These are phyloP conservation scores for Starmera stellimalicola DNA, from an alignment of 1,139 yeast genomes.

Conservation along the genomic window DNA sequence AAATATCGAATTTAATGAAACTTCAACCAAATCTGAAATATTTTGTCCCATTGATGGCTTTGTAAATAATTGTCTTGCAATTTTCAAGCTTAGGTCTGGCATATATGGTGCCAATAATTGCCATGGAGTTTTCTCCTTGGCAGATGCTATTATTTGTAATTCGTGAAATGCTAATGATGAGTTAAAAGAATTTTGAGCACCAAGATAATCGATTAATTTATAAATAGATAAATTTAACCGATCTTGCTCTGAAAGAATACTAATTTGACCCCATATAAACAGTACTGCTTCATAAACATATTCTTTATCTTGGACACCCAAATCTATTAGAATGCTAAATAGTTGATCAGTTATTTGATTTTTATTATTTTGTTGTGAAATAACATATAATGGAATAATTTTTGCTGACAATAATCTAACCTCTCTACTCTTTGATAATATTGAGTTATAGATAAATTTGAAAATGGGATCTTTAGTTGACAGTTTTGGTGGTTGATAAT, in stretches of 20 bases:
- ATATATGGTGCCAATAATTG: slow-evolving; percentile 72
- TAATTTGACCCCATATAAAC: slow-evolving; percentile 51
- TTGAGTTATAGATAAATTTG: slow-evolving; percentile 20
- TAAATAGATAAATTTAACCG: slow-evolving; percentile 51
- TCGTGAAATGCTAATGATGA: slow-evolving; percentile 57
- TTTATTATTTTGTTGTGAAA: slow-evolving; percentile 7
- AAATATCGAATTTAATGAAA: slow-evolving; percentile 53
- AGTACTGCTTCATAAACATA: slow-evolving; percentile 57
- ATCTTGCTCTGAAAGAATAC: slow-evolving; percentile 50
- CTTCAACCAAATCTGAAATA: slow-evolving; percentile 56
- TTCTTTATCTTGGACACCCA: slow-evolving; percentile 6
- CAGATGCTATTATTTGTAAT: slow-evolving; percentile 35
- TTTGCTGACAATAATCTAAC: slow-evolving; percentile 38
- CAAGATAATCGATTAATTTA: slow-evolving; percentile 49
- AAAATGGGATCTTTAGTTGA: slow-evolving; percentile 15
- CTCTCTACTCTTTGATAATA: slow-evolving; percentile 35
- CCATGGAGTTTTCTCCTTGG: slow-evolving; percentile 28
- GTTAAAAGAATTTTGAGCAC: slow-evolving; percentile 51
- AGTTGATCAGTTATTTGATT: slow-evolving; percentile 11
- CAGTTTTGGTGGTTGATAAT: slow-evolving; percentile 35
- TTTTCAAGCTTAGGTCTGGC: slow-evolving; percentile 60
- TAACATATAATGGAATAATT: slow-evolving; percentile 19
- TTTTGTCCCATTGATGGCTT: slow-evolving; percentile 48
- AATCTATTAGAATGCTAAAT: slow-evolving; percentile 5
- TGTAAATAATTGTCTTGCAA: slow-evolving; percentile 42